phyloP scores from a whole-genome alignment of 768 basidiomycete genomes.

The Auricularia sp. region DNA sequence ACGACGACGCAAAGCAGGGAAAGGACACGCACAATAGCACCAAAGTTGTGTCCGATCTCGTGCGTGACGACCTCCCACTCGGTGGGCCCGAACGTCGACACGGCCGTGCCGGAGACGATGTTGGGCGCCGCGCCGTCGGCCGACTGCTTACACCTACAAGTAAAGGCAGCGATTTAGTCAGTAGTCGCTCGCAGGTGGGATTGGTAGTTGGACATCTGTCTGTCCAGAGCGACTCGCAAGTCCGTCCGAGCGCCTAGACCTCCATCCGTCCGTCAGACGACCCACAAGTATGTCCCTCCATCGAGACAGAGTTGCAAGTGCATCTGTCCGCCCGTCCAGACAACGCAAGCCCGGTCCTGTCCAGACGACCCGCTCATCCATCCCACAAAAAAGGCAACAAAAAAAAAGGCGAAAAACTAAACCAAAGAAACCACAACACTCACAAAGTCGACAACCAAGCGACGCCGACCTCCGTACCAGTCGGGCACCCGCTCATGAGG shows the following conservation, averaged over 20 bases:
- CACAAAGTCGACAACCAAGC: conserved; percentile 79
- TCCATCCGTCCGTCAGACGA: too few relatives aligned
- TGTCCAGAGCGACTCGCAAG: too few relatives aligned
- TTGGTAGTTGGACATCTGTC: too few relatives aligned
- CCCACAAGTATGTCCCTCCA: too few relatives aligned
- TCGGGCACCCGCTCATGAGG: conserved; percentile 74
- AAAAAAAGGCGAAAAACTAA: too few relatives aligned
- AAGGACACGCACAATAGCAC: conserved; percentile 65
- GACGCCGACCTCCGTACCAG: conserved; percentile 75
- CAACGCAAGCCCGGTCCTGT: too few relatives aligned
- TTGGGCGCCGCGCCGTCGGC: conserved; percentile 36
- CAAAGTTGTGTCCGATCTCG: conserved; percentile 82
- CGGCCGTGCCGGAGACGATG: conserved; percentile 69
- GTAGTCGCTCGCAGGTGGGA: neutral
- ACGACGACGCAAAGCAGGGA: conserved; percentile 2
- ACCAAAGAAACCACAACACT: conserved; percentile 9
- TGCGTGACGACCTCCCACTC: conserved; percentile 81
- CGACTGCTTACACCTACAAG: conserved; percentile 42
- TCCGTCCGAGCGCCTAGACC: too few relatives aligned
- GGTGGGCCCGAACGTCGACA: conserved; percentile 62
- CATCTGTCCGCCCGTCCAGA: too few relatives aligned
- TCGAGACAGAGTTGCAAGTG: too few relatives aligned
- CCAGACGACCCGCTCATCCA: too few relatives aligned
- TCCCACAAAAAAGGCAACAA: too few relatives aligned
- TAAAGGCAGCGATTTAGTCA: neutral